Conservation (phyloP, 176 grass and related monocot species). For the Sorghum bicolor region DNA sequence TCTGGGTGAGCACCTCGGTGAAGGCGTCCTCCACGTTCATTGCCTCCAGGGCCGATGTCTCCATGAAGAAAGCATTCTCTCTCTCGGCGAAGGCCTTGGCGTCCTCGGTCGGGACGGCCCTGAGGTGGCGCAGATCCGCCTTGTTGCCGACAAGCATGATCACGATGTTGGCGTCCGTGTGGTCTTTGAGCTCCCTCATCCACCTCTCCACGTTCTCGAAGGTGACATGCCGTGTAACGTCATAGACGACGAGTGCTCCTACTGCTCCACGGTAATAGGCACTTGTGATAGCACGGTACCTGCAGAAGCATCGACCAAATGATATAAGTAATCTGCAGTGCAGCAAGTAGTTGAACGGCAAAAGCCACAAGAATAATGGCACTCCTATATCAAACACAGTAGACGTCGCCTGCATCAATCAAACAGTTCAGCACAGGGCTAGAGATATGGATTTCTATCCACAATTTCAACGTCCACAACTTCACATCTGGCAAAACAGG, state of each 20-base stretch:
- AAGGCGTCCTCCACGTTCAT: constrained; percentile 59
- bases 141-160: constrained; percentile 75
- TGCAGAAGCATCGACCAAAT: background rate
- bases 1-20: constrained; percentile 60
- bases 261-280: constrained; percentile 65
- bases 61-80: constrained; percentile 61
- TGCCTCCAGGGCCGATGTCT: constrained; percentile 58
- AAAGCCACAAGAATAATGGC: background rate
- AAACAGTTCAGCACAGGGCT: constrained; percentile 1
- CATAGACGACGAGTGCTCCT: constrained; percentile 51
- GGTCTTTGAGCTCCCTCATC: constrained; percentile 63
- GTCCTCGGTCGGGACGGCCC: constrained; percentile 38
- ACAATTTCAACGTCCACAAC: background rate
- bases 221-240: constrained; percentile 53
- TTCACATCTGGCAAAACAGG: background rate
- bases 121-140: constrained; percentile 62
- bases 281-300: constrained; percentile 70
- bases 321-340: background rate
- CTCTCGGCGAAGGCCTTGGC: constrained; percentile 57
- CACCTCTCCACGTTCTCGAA: constrained; percentile 77
- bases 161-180: constrained; percentile 60
- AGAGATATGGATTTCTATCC: background rate
- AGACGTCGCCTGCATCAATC: background rate
- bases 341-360: background rate
- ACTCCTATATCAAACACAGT: background rate